phyloP scores from a whole-genome alignment of 139 green algal species.

The Coelastrella sp. region DNA sequence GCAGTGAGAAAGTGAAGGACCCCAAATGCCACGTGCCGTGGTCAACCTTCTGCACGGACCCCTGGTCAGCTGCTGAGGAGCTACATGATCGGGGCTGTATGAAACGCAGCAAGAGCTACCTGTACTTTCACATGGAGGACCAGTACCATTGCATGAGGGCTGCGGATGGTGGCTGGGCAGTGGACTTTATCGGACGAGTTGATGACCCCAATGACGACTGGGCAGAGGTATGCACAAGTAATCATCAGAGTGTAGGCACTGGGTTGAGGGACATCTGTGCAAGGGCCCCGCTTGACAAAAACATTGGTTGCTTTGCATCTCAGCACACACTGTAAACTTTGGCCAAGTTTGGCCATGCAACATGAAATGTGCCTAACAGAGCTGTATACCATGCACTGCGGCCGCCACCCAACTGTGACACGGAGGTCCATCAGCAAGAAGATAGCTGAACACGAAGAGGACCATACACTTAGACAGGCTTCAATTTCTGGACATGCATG shows the following conservation, averaged over 20 bases:
- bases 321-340: too few relatives aligned
- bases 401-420: too few relatives aligned
- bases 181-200: conserved; percentile 55
- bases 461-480: too few relatives aligned
- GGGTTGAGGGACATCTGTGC: too few relatives aligned
- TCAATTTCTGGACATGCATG: too few relatives aligned
- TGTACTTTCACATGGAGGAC: conserved; percentile 56
- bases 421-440: too few relatives aligned
- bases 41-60: conserved; percentile 38
- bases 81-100: conserved; percentile 45
- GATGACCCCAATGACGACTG: conserved; percentile 52
- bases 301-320: too few relatives aligned
- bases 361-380: too few relatives aligned
- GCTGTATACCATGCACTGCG: too few relatives aligned
- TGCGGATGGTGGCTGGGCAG: conserved; percentile 36
- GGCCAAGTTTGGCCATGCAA: too few relatives aligned
- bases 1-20: conserved; percentile 26
- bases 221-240: conserved; percentile 31
- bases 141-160: conserved; percentile 54
- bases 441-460: too few relatives aligned
- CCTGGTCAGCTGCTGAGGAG: conserved; percentile 42
- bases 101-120: conserved; percentile 49
- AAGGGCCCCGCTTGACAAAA: too few relatives aligned
- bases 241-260: background rate
- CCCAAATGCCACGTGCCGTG: conserved; percentile 34